Conservation (phyloP, 2,329 filamentous ascomycete genomes). For the Ophiostoma quercus region DNA sequence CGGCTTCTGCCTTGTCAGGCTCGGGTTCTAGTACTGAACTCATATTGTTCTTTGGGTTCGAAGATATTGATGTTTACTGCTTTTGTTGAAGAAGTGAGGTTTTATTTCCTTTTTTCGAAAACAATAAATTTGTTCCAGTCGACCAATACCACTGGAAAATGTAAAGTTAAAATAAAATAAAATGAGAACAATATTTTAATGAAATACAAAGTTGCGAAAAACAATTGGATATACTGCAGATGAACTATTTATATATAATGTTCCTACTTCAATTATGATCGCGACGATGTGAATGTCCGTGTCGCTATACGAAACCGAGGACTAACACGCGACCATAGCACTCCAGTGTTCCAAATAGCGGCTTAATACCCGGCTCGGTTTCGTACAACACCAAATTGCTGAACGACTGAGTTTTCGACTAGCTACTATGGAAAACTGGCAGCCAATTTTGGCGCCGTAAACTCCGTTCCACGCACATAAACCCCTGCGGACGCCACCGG, state of each 20-base stretch:
- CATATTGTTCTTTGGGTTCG: too few species aligned
- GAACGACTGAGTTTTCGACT: not conserved
- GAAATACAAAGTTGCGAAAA: too few species aligned
- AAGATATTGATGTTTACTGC: too few species aligned
- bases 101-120: too few species aligned
- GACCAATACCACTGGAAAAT: too few species aligned
- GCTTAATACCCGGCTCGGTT: not conserved
- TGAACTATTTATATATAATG: not conserved
- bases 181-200: too few species aligned
- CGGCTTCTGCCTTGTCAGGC: not conserved
- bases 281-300: not conserved
- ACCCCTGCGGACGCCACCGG: too few species aligned
- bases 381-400: not conserved
- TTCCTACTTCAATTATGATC: not conserved
- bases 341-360: not conserved
- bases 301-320: not conserved
- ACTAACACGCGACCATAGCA: not conserved
- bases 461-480: not conserved
- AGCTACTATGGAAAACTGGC: not conserved
- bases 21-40: too few species aligned
- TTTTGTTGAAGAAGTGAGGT: too few species aligned
- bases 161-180: too few species aligned
- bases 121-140: too few species aligned
- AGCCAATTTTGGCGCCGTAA: not conserved
- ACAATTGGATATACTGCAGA: not conserved